Evolutionary conservation across 345 rosid genomes (phyloP).

Genomic region (Microthlaspi erraticum): DNA sequence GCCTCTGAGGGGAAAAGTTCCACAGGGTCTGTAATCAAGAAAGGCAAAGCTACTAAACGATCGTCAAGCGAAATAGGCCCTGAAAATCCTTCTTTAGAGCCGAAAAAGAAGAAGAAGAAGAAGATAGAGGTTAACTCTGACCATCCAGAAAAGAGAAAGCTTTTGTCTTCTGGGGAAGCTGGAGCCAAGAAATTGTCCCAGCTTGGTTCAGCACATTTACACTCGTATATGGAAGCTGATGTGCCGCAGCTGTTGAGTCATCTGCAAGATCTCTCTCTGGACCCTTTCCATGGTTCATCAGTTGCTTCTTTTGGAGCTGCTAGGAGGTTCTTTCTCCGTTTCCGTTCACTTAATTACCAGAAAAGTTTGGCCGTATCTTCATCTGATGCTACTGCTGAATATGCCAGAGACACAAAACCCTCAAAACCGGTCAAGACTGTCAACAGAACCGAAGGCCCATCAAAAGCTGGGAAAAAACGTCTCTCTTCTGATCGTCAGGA

Average conservation of each 20-base stretch:
- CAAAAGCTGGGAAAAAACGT: conserved; percentile 78
- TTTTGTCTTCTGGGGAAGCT: conserved; percentile 52
- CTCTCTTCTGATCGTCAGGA: conserved; percentile 82
- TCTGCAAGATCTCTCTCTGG: conserved; percentile 76
- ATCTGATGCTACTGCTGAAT: conserved; percentile 48
- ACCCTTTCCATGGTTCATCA: conserved; percentile 64
- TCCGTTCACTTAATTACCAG: conserved; percentile 74
- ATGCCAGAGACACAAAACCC: conserved; percentile 48
- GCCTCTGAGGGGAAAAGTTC: conserved; percentile 50
- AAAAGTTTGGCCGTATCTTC: conserved; percentile 73
- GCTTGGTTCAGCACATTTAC: conserved; percentile 45
- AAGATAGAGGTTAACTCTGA: conserved; percentile 59
- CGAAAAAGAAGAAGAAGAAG: conserved; percentile 75
- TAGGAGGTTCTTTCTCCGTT: conserved; percentile 67
- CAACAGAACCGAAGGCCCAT: conserved; percentile 60
- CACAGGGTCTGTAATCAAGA: conserved; percentile 54
- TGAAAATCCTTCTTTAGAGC: conserved; percentile 47
- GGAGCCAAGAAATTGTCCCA: conserved; percentile 48
- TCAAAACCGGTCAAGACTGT: conserved; percentile 56
- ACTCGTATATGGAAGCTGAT: conserved; percentile 47
- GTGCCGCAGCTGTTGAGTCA: conserved; percentile 63
- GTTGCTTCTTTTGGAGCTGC: conserved; percentile 55
- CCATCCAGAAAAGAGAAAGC: conserved; percentile 59
- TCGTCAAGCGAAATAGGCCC: conserved; percentile 49
- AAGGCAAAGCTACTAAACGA: conserved; percentile 61